These are phyloP conservation scores for Globisporangium barbulae DNA, from an alignment of 352 stramenopile genomes.

Conservation along the genomic window DNA sequence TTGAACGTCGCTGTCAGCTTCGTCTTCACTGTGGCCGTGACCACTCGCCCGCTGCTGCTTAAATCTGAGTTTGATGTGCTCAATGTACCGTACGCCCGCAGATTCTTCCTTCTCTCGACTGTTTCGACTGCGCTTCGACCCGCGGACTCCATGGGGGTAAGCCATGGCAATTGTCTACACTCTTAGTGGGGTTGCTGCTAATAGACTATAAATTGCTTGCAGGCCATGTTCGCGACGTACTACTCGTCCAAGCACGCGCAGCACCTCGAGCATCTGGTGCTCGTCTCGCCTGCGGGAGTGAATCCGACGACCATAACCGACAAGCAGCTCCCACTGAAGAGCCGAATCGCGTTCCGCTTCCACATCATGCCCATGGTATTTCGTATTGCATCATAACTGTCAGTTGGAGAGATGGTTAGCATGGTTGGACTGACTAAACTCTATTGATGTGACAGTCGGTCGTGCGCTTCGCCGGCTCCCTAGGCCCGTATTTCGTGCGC, in stretches of 20 bases:
- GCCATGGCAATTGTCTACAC: not conserved
- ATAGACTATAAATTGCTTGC: not conserved
- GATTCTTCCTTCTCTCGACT: constrained; percentile 11
- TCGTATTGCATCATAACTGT: not conserved
- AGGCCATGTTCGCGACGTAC: constrained; percentile 16
- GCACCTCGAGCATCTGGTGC: constrained; percentile 22
- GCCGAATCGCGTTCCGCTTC: constrained; percentile 1
- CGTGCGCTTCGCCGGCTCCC: constrained; percentile 7
- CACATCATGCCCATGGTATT: constrained; percentile 12
- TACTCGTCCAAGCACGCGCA: constrained; percentile 12
- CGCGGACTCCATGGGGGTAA: constrained; percentile 15
- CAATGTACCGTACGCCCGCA: constrained; percentile 39
- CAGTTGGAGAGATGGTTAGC: too few species aligned
- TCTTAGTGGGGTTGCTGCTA: not conserved
- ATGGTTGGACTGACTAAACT: not conserved
- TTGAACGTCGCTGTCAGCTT: too few species aligned
- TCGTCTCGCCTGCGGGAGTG: constrained; percentile 22
- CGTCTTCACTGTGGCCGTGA: constrained; percentile 2
- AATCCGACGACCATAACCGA: not conserved
- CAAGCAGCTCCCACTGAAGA: constrained; percentile 1
- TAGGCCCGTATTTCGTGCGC: constrained; percentile 4
- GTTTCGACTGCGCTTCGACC: constrained; percentile 31
- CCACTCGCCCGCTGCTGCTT: constrained; percentile 11
- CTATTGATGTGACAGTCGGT: not conserved
- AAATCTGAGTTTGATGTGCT: constrained; percentile 48